Conservation (phyloP, 805 yeast species). For the Metschnikowia similis region DNA sequence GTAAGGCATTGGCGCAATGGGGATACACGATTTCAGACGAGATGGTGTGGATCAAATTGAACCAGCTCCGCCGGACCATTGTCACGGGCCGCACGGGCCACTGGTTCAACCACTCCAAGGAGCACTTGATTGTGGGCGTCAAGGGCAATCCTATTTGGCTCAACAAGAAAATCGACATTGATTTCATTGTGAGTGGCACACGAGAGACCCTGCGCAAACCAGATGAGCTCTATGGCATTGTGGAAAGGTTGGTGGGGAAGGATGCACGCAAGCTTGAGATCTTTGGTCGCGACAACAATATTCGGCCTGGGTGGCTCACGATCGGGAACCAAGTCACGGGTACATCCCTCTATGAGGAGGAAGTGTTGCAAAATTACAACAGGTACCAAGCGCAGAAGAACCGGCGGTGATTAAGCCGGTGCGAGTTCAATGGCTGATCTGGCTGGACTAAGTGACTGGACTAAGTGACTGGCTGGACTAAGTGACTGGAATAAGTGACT, state of each 20-base stretch:
- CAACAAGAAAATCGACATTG: constrained; percentile 61
- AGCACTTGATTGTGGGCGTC: constrained; percentile 79
- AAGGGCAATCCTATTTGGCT: constrained; percentile 81
- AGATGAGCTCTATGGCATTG: constrained; percentile 79
- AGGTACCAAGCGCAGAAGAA: constrained; percentile 7
- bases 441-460: no score
- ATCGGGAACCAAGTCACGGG: constrained; percentile 77
- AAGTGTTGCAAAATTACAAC: constrained; percentile 42
- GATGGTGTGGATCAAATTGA: constrained; percentile 85
- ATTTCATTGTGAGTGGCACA: constrained; percentile 74
- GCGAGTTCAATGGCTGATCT: no score
- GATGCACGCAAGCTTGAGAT: constrained; percentile 79
- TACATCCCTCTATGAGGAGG: constrained; percentile 53
- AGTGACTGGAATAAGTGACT: no score
- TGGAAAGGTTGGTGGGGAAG: constrained; percentile 77
- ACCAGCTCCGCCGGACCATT: constrained; percentile 81
- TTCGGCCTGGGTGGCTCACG: constrained; percentile 88
- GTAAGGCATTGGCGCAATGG: constrained; percentile 73
- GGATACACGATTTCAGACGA: constrained; percentile 79
- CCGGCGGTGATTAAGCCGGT: neutral
- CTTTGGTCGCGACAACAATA: constrained; percentile 83
- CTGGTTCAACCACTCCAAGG: constrained; percentile 94
- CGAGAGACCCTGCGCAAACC: constrained; percentile 91
- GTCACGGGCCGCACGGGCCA: constrained; percentile 97
- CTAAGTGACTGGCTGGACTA: no score